Evolutionary conservation across 1,139 yeast genomes (phyloP).

Genomic region (Sugiyamaella castrensis): DNA sequence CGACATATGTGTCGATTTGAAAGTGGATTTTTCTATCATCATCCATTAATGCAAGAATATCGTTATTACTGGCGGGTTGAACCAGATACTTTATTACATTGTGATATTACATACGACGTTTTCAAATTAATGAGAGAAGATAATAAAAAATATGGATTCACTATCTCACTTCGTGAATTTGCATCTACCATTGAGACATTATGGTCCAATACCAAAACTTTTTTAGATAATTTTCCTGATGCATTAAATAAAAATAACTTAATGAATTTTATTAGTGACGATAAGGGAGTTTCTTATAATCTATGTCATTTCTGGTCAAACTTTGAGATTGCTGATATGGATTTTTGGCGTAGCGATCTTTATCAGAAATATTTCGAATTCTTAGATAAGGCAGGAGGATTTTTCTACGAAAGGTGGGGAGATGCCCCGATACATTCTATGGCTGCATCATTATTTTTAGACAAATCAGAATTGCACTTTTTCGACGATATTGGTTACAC

Average conservation of each 20-base stretch:
- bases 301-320: slow-evolving; percentile 89
- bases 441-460: slow-evolving; percentile 75
- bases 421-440: slow-evolving; percentile 90
- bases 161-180: slow-evolving; percentile 79
- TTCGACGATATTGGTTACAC: slow-evolving; percentile 81
- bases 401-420: slow-evolving; percentile 91
- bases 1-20: slow-evolving; percentile 87
- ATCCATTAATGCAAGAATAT: slow-evolving; percentile 64
- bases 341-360: slow-evolving; percentile 71
- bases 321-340: slow-evolving; percentile 73
- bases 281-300: slow-evolving; percentile 55
- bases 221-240: slow-evolving; percentile 62
- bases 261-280: slow-evolving; percentile 69
- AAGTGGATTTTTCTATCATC: slow-evolving; percentile 84
- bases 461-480: slow-evolving; percentile 65
- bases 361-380: slow-evolving; percentile 65
- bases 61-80: slow-evolving; percentile 95
- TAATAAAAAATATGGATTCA: slow-evolving; percentile 70
- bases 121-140: slow-evolving; percentile 79
- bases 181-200: slow-evolving; percentile 72
- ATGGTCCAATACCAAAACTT: slow-evolving; percentile 73
- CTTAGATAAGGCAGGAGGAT: slow-evolving; percentile 78
- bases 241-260: slow-evolving; percentile 63
- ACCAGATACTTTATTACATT: slow-evolving; percentile 72
- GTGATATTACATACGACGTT: slow-evolving; percentile 79